A percentile compares a stretch with the other conserved stretches of the same genome.
Conservation (phyloP, 495 filamentous ascomycete genomes). For the Melanomma pulvis-pyrius region DNA sequence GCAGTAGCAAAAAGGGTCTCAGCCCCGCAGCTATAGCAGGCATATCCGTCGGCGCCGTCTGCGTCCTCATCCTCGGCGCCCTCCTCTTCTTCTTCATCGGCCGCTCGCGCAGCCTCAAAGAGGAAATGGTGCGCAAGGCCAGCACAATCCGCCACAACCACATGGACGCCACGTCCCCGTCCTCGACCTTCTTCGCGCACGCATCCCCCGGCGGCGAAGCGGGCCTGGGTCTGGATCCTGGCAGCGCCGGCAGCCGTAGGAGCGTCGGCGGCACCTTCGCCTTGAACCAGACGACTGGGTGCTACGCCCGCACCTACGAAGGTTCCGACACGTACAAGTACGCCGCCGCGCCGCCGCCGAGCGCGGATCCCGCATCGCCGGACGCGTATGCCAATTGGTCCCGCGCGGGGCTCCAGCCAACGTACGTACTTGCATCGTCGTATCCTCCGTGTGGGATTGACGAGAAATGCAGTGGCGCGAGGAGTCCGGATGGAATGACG, state of each 20-base stretch:
- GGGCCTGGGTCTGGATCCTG: neutral
- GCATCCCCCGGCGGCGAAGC: neutral
- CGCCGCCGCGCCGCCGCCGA: neutral
- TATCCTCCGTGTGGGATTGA: neutral
- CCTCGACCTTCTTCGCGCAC: neutral
- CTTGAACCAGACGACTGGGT: neutral
- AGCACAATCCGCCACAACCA: slow-evolving; percentile 7
- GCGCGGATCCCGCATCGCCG: neutral
- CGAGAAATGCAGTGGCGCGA: neutral
- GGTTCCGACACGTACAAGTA: neutral
- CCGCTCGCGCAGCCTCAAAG: slow-evolving; percentile 8
- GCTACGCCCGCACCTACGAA: slow-evolving; percentile 1
- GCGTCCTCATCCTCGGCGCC: slow-evolving; percentile 32
- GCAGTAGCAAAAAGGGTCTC: slow-evolving; percentile 24
- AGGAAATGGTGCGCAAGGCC: slow-evolving; percentile 23
- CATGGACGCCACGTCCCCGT: neutral
- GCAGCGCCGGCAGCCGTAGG: neutral
- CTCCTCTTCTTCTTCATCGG: slow-evolving; percentile 32
- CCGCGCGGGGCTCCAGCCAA: neutral
- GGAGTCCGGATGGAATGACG: neutral
- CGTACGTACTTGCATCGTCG: neutral
- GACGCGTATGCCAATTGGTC: neutral
- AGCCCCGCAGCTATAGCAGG: slow-evolving; percentile 51
- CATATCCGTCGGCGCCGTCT: slow-evolving; percentile 45
- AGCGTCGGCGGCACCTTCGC: slow-evolving; percentile 20